These are phyloP conservation scores for Calonectria pauciramosa DNA, from an alignment of 2,329 filamentous ascomycete genomes.

Conservation along the genomic window DNA sequence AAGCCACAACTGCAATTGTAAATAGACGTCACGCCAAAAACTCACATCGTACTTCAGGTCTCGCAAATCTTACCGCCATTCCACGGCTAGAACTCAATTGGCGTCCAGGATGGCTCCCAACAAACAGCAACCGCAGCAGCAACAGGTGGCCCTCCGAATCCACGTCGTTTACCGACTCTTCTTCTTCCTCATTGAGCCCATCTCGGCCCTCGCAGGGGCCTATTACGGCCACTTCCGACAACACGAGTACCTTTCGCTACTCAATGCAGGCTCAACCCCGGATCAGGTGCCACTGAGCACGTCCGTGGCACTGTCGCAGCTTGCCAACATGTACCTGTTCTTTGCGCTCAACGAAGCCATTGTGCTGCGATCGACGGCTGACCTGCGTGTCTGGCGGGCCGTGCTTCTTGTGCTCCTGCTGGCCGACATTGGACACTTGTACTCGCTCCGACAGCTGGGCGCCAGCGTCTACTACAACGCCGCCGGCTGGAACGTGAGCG, in stretches of 20 bases:
- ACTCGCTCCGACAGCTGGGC: conserved; percentile 73
- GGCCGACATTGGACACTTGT: conserved; percentile 83
- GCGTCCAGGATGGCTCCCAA: conserved; percentile 42
- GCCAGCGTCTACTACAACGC: conserved; percentile 74
- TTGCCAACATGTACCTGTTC: conserved; percentile 83
- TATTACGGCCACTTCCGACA: conserved; percentile 66
- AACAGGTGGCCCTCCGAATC: conserved; percentile 59
- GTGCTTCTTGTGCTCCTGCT: conserved; percentile 77
- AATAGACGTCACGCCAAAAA: background rate
- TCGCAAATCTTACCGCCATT: background rate
- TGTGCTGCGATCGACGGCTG: conserved; percentile 77
- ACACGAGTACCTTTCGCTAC: conserved; percentile 73
- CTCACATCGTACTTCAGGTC: background rate
- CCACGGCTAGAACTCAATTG: conserved; percentile 1
- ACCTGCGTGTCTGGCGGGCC: conserved; percentile 78
- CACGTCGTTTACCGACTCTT: conserved; percentile 77
- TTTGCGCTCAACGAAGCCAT: conserved; percentile 84
- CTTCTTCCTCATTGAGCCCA: conserved; percentile 80
- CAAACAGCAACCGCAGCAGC: background rate
- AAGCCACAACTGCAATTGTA: background rate
- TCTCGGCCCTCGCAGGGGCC: conserved; percentile 66
- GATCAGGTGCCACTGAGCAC: conserved; percentile 68
- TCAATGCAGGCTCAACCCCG: conserved; percentile 65
- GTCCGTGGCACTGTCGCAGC: conserved; percentile 78
- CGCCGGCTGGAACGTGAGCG: conserved; percentile 74